A percentile compares a stretch with the other conserved stretches of the same genome.
Evolutionary conservation across 148 eudicot genomes (phyloP).

Genomic region (Hydrangea macrophylla): DNA sequence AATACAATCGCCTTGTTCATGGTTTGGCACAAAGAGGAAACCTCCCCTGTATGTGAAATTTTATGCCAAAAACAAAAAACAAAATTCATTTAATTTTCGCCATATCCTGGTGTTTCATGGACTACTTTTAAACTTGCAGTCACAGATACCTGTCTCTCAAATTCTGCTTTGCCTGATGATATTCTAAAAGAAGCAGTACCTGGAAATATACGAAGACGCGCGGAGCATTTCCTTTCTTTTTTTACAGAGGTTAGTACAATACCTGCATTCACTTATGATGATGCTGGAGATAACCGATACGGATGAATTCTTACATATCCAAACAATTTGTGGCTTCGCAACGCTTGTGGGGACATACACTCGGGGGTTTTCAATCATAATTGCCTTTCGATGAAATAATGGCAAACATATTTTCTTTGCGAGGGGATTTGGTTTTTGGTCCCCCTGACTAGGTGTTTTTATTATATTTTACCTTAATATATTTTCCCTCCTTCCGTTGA

Average conservation of each 20-base stretch:
- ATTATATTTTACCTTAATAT: too few species aligned
- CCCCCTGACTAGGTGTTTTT: too few species aligned
- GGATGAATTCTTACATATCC: slow-evolving; percentile 84
- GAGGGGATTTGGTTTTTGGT: too few species aligned
- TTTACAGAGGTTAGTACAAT: slow-evolving; percentile 83
- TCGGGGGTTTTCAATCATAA: slow-evolving; percentile 90
- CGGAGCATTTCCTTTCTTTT: slow-evolving; percentile 89
- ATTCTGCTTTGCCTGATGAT: slow-evolving; percentile 97
- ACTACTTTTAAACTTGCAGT: slow-evolving; percentile 34
- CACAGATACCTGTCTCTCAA: slow-evolving; percentile 77
- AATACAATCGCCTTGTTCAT: slow-evolving; percentile 93
- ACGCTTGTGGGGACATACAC: slow-evolving; percentile 94
- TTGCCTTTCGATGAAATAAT: slow-evolving; percentile 97
- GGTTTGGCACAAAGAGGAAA: slow-evolving; percentile 93
- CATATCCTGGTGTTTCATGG: neutral
- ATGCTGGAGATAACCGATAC: slow-evolving; percentile 92
- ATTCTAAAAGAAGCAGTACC: slow-evolving; percentile 96
- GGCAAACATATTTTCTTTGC: too few species aligned
- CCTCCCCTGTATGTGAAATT: slow-evolving; percentile 58
- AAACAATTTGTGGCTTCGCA: slow-evolving; percentile 95
- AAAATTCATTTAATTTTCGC: neutral
- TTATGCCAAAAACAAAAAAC: neutral
- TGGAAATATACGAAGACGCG: slow-evolving; percentile 91
- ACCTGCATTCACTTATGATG: slow-evolving; percentile 90
- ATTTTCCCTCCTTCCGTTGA: too few species aligned